Percentiles rank a stretch among this genome's conserved stretches.
These are phyloP conservation scores for Penicillium paxilli DNA, from an alignment of 495 filamentous ascomycete genomes.

Conservation along the genomic window DNA sequence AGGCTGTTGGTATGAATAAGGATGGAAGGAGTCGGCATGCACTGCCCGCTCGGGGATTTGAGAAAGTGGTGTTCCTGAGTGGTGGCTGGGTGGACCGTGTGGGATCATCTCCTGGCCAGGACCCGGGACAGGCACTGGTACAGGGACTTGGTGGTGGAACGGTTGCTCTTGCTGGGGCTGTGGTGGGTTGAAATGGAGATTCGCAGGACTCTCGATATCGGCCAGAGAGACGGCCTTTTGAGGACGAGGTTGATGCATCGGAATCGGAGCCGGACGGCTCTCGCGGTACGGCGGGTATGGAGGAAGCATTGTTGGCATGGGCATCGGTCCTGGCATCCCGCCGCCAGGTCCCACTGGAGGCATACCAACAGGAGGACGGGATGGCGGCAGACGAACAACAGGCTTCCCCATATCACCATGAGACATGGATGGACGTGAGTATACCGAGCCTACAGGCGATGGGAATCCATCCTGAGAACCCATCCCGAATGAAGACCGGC, in stretches of 20 bases:
- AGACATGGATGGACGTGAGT: conserved; percentile 62
- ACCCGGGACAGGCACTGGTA: conserved; percentile 61
- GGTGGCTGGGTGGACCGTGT: conserved; percentile 72
- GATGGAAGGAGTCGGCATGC: conserved; percentile 90
- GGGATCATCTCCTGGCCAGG: conserved; percentile 55
- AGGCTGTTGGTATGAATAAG: conserved; percentile 63
- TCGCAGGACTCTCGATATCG: conserved; percentile 86
- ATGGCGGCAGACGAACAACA: conserved; percentile 81
- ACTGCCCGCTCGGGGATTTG: conserved; percentile 94
- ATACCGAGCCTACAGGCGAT: conserved; percentile 75
- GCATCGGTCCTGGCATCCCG: conserved; percentile 15
- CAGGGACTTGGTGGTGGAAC: conserved; percentile 88
- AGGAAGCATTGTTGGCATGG: conserved; percentile 43
- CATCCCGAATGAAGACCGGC: conserved; percentile 83
- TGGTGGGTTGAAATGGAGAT: conserved; percentile 65
- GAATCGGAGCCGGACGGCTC: conserved; percentile 70
- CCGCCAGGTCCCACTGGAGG: conserved; percentile 23
- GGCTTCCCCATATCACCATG: conserved; percentile 65
- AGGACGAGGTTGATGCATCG: conserved; percentile 94
- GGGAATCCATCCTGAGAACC: conserved; percentile 72
- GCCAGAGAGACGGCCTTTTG: conserved; percentile 94
- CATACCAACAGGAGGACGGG: conserved; percentile 35
- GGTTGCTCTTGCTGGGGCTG: conserved; percentile 78
- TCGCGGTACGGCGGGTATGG: conserved; percentile 76
- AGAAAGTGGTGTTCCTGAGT: conserved; percentile 85